Conservation (phyloP, 768 basidiomycete genomes). For the Gloeopeniophorella convolvens region DNA sequence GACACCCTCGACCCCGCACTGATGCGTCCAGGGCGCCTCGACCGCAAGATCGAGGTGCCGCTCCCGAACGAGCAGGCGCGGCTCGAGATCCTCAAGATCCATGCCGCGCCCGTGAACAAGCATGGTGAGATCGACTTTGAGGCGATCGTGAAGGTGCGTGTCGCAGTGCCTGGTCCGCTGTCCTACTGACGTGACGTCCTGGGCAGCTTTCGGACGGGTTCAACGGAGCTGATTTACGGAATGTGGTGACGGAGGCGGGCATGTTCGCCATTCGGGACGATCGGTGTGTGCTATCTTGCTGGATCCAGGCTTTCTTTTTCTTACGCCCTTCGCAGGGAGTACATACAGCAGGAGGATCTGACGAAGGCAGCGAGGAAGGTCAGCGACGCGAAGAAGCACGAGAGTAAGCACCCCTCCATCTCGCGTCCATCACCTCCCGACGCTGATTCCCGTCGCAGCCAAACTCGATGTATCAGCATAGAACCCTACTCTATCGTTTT, state of each 20-base stretch:
- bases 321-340: conserved; percentile 48
- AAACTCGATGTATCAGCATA: conserved; percentile 18
- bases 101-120: conserved; percentile 91
- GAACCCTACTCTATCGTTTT: background rate
- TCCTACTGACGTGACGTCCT: conserved; percentile 2
- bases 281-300: conserved; percentile 41
- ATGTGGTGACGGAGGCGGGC: conserved; percentile 92
- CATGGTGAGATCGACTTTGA: conserved; percentile 95
- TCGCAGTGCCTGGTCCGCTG: conserved; percentile 1
- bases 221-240: conserved; percentile 95
- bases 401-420: conserved; percentile 53
- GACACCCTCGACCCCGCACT: conserved; percentile 97
- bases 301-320: background rate
- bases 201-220: conserved; percentile 78
- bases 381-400: conserved; percentile 95
- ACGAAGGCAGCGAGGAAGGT: conserved; percentile 96
- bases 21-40: conserved; percentile 90
- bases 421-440: background rate
- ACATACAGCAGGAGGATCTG: conserved; percentile 89
- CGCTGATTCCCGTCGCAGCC: conserved; percentile 5
- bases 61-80: conserved; percentile 96
- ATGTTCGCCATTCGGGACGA: conserved; percentile 99
- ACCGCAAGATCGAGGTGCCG: conserved; percentile 97
- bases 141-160: conserved; percentile 84
- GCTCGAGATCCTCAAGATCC: conserved; percentile 95